Evolutionary conservation across 108 stramenopile species (phyloP).

Genomic region (Pseudonitzschia delicatissima): DNA sequence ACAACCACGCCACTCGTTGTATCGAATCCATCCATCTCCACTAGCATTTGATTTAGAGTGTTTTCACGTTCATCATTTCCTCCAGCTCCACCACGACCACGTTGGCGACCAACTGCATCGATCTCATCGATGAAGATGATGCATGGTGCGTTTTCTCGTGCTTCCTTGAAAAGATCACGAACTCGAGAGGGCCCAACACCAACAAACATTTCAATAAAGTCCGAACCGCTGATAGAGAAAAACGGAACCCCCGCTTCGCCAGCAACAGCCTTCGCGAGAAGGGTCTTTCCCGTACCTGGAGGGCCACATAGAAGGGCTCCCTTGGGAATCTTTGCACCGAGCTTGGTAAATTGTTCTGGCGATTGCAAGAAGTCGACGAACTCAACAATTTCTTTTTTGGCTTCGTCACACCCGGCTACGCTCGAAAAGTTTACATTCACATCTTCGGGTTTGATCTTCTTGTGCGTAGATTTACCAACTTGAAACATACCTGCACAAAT

Average conservation of each 20-base stretch:
- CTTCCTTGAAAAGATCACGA: constrained; percentile 91
- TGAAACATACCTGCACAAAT: constrained; percentile 50
- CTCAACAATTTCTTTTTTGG: constrained; percentile 94
- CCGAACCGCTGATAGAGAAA: constrained; percentile 88
- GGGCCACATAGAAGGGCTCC: constrained; percentile 90
- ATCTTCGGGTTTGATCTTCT: constrained; percentile 68
- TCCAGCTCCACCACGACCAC: constrained; percentile 65
- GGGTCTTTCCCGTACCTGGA: constrained; percentile 96
- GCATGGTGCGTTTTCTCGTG: constrained; percentile 89
- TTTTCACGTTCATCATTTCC: constrained; percentile 91
- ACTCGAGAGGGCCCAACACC: constrained; percentile 95
- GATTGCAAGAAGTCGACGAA: constrained; percentile 93
- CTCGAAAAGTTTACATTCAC: constrained; percentile 82
- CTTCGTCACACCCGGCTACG: constrained; percentile 95
- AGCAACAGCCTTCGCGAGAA: constrained; percentile 96
- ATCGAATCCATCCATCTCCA: constrained; percentile 91
- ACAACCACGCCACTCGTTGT: constrained; percentile 83
- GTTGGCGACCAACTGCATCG: constrained; percentile 92
- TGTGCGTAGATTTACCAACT: constrained; percentile 73
- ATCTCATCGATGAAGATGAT: constrained; percentile 99
- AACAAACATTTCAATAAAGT: constrained; percentile 95
- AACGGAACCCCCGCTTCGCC: constrained; percentile 98
- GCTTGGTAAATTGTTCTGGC: constrained; percentile 70
- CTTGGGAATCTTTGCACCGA: constrained; percentile 94
- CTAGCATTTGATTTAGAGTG: constrained; percentile 93